A percentile compares a stretch with the other conserved stretches of the same genome.
Conservation (phyloP, 768 basidiomycete genomes). For the Hypholoma sublateritium region DNA sequence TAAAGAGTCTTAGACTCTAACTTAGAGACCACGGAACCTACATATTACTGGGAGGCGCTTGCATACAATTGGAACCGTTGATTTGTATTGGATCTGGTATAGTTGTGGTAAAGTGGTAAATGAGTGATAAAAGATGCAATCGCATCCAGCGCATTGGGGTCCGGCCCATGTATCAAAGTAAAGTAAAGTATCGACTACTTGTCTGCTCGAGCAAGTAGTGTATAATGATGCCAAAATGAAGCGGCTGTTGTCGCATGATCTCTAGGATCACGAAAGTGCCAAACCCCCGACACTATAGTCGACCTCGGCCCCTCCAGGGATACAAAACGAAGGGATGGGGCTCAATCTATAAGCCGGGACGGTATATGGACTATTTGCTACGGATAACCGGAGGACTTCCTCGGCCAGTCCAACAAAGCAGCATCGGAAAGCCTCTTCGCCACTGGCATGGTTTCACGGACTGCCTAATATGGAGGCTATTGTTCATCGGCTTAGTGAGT, state of each 20-base stretch:
- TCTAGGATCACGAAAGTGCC: not conserved
- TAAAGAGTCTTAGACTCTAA: no score
- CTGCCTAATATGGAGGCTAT: no score
- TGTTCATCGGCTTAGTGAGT: no score
- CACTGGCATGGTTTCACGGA: no score
- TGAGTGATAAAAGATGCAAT: not conserved
- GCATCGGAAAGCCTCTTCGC: no score
- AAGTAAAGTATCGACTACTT: not conserved
- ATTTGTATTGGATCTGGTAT: not conserved
- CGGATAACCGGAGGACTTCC: no score
- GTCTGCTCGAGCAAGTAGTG: not conserved
- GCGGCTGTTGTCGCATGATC: not conserved
- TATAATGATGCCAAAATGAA: not conserved
- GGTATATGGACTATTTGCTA: no score
- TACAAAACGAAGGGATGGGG: no score
- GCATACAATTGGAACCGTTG: not conserved
- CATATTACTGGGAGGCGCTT: no score
- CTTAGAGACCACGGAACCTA: no score
- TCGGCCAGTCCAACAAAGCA: no score
- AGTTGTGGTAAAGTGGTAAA: not conserved
- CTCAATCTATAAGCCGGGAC: no score
- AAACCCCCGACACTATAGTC: not conserved
- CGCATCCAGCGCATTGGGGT: not conserved
- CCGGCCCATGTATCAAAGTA: not conserved
- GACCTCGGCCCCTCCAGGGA: not conserved